Percentiles rank a stretch among this genome's conserved stretches.
Conservation (phyloP, 2,329 filamentous ascomycete genomes). For the Epichloe glyceriae region DNA sequence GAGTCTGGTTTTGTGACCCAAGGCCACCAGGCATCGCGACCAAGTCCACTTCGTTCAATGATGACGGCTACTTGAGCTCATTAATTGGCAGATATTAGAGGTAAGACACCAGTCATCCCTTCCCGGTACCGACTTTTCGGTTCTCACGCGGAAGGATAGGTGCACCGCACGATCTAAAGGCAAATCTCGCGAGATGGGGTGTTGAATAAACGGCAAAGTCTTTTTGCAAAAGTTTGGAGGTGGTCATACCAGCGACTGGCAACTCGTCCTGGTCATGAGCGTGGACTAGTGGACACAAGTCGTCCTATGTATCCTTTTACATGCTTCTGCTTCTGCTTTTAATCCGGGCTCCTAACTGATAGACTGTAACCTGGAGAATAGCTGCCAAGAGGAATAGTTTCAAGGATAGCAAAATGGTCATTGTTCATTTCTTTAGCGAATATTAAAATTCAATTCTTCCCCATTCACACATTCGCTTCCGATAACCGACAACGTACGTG, state of each 20-base stretch:
- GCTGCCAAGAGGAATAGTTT: not conserved
- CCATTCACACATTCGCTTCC: no score
- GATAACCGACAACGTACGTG: no score
- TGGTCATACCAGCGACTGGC: not conserved
- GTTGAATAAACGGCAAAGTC: not conserved
- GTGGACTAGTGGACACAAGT: not conserved
- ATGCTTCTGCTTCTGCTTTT: not conserved
- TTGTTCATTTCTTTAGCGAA: not conserved
- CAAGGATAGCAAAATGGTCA: not conserved
- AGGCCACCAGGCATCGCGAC: constrained; percentile 41
- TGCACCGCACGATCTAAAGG: constrained; percentile 3
- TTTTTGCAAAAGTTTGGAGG: not conserved
- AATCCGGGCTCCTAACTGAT: not conserved
- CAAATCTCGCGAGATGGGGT: constrained; percentile 4
- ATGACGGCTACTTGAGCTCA: constrained; percentile 47
- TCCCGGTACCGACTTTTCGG: not conserved
- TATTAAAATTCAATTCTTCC: no score
- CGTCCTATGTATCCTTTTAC: not conserved
- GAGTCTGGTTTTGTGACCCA: constrained; percentile 30
- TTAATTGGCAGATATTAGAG: constrained; percentile 18
- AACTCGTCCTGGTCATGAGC: not conserved
- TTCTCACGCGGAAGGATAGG: constrained; percentile 5
- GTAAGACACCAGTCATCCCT: constrained; percentile 10
- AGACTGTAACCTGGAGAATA: not conserved
- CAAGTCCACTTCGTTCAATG: constrained; percentile 56